These are phyloP conservation scores for Trametes hirsuta DNA, from an alignment of 1,284 basidiomycete genomes.

Conservation along the genomic window DNA sequence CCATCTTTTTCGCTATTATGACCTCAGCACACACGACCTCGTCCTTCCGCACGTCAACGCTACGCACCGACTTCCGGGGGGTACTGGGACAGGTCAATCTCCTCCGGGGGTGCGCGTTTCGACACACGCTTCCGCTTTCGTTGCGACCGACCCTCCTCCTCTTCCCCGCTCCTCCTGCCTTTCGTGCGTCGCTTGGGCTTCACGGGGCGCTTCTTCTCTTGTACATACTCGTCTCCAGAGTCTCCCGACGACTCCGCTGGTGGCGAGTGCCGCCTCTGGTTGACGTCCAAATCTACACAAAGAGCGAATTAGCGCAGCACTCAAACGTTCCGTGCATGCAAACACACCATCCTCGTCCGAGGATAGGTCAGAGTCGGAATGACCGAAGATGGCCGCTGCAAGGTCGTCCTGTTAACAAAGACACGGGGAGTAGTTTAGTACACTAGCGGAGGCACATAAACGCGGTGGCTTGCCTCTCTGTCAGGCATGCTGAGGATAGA, in stretches of 20 bases:
- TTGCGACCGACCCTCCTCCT: slow-evolving; percentile 34
- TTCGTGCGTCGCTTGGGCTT: slow-evolving; percentile 52
- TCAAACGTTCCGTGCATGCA: too few relatives aligned
- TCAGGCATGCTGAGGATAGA: slow-evolving; percentile 10
- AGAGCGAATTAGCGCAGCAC: background rate
- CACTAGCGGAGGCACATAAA: background rate
- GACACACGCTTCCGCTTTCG: slow-evolving; percentile 47
- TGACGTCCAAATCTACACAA: slow-evolving; percentile 29
- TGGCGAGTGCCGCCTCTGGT: slow-evolving; percentile 36
- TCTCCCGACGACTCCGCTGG: slow-evolving; percentile 52
- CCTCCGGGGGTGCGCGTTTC: slow-evolving; percentile 44
- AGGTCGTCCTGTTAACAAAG: slow-evolving; percentile 12
- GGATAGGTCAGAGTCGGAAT: slow-evolving; percentile 76
- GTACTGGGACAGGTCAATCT: slow-evolving; percentile 65
- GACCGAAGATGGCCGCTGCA: slow-evolving; percentile 55
- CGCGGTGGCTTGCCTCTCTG: slow-evolving; percentile 8
- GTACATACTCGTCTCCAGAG: slow-evolving; percentile 70
- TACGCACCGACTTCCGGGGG: slow-evolving; percentile 71
- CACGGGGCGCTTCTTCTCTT: slow-evolving; percentile 53
- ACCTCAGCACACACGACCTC: background rate
- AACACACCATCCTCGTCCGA: slow-evolving; percentile 66
- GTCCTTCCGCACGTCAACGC: background rate
- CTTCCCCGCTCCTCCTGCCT: slow-evolving; percentile 40
- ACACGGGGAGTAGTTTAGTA: background rate
- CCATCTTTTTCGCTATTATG: slow-evolving; percentile 57